phyloP scores from a whole-genome alignment of 768 basidiomycete species.

The Xerocomus spinulosus region DNA sequence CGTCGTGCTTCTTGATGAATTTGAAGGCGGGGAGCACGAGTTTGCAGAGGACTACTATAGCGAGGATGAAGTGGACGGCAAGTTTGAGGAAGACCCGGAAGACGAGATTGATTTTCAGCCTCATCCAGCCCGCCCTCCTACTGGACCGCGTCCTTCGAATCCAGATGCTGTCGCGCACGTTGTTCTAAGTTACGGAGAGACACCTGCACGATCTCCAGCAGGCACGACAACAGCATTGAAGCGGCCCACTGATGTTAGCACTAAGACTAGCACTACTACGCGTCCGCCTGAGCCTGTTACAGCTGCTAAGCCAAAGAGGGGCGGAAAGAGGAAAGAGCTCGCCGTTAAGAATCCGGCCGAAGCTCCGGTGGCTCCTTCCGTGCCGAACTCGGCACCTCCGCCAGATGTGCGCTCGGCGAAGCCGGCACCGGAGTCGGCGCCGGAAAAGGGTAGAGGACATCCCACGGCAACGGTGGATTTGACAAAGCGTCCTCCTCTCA shows the following conservation, averaged over 20 bases:
- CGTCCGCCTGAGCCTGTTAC: conserved; percentile 20
- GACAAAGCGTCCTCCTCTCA: conserved; percentile 38
- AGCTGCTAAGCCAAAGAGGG: conserved; percentile 26
- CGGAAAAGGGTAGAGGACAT: conserved; percentile 32
- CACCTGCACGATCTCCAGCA: conserved; percentile 12
- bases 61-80: conserved; percentile 43
- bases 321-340: conserved; percentile 43
- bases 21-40: conserved; percentile 33
- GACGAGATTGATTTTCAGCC: conserved; percentile 29
- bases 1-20: conserved; percentile 39
- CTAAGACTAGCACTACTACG: conserved; percentile 27
- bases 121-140: conserved; percentile 19
- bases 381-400: conserved; percentile 26
- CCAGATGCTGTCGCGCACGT: conserved; percentile 34
- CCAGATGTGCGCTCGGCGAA: conserved; percentile 22
- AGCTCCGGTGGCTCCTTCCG: conserved; percentile 22
- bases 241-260: conserved; percentile 17
- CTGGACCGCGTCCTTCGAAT: conserved; percentile 13
- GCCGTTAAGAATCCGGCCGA: conserved; percentile 21
- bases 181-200: conserved; percentile 39
- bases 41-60: conserved; percentile 42
- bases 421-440: conserved; percentile 31
- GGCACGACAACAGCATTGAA: conserved; percentile 2
- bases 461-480: conserved; percentile 32
- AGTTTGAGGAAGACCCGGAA: conserved; percentile 35